Conservation (phyloP, 176 grass and related monocot species). For the Dendrocalamus sinicus region DNA sequence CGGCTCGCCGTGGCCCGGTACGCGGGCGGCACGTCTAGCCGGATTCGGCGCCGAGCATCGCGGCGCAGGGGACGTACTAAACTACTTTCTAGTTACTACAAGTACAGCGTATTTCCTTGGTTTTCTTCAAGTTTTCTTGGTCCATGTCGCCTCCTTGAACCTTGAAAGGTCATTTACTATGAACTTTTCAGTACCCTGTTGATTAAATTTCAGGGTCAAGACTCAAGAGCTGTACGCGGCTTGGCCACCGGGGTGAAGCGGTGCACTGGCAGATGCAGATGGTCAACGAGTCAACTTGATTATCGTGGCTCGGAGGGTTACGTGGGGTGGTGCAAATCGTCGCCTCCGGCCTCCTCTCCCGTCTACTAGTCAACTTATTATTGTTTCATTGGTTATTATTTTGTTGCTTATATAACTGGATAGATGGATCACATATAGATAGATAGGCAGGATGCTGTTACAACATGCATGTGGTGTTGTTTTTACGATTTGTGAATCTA, state of each 20-base stretch:
- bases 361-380: background rate
- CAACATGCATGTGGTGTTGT: background rate
- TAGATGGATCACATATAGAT: background rate
- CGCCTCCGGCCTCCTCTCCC: background rate
- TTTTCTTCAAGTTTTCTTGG: background rate
- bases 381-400: constrained; percentile 6
- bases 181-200: background rate
- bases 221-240: background rate
- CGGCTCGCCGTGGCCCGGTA: background rate
- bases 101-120: too few relatives aligned
- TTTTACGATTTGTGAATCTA: background rate
- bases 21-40: background rate
- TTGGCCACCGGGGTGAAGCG: background rate
- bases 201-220: background rate
- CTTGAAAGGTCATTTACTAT: too few relatives aligned
- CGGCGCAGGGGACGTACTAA: too few relatives aligned
- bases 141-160: background rate
- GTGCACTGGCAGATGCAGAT: background rate
- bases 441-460: background rate
- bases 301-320: background rate
- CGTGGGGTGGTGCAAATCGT: background rate
- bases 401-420: background rate
- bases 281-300: background rate
- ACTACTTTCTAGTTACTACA: too few relatives aligned
- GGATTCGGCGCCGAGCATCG: too few relatives aligned